phyloP scores from a whole-genome alignment of 768 basidiomycete species.

The Trametes gibbosa region DNA sequence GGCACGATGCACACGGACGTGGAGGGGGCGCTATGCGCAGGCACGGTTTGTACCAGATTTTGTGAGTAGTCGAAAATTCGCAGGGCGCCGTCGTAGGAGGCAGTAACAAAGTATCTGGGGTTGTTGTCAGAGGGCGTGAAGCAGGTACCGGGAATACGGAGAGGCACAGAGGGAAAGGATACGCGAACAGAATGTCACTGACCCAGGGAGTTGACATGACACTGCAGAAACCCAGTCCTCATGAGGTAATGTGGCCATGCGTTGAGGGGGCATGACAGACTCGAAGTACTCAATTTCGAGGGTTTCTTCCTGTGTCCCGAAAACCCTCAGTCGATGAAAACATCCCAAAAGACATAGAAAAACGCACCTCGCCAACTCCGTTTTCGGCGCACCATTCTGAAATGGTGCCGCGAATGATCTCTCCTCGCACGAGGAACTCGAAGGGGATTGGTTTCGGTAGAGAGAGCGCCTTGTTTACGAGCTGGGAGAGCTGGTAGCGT shows the following conservation, averaged over 20 bases:
- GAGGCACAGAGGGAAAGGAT: neutral
- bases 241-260: slow-evolving; percentile 74
- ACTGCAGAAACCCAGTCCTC: slow-evolving; percentile 94
- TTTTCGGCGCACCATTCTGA: slow-evolving; percentile 73
- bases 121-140: neutral
- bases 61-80: slow-evolving; percentile 74
- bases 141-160: neutral
- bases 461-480: slow-evolving; percentile 90
- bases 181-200: neutral
- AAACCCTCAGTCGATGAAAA: neutral
- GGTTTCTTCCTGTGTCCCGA: slow-evolving; percentile 67
- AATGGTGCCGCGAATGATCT: slow-evolving; percentile 68
- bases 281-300: slow-evolving; percentile 92
- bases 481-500: slow-evolving; percentile 95
- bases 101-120: slow-evolving; percentile 65
- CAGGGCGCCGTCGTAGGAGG: slow-evolving; percentile 77
- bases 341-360: neutral
- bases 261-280: slow-evolving; percentile 82
- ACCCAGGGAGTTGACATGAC: slow-evolving; percentile 61
- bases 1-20: slow-evolving; percentile 63
- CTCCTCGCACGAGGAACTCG: slow-evolving; percentile 87
- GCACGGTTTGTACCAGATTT: slow-evolving; percentile 46
- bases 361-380: slow-evolving; percentile 65
- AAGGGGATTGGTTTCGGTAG: slow-evolving; percentile 79
- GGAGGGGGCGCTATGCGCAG: slow-evolving; percentile 62